These are phyloP conservation scores for Populus deltoides DNA, from an alignment of 345 rosid genomes.

Conservation along the genomic window DNA sequence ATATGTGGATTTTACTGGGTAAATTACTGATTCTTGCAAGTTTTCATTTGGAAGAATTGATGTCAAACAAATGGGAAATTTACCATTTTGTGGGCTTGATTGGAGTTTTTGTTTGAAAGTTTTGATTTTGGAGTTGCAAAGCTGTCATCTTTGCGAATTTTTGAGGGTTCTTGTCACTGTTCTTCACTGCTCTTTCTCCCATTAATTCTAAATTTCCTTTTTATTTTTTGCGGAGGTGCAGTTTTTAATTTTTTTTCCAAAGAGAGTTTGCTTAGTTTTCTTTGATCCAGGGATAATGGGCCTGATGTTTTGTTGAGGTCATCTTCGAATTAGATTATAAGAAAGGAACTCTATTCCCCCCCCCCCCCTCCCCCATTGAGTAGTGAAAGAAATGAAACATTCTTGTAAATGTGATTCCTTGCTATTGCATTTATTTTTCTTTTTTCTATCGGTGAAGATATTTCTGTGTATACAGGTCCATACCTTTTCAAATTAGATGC, in stretches of 20 bases:
- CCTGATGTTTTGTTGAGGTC: background rate
- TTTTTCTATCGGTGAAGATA: background rate
- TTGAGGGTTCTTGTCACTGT: background rate
- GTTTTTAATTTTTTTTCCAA: background rate
- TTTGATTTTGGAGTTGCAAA: background rate
- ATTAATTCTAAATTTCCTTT: background rate
- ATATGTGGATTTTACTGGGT: background rate
- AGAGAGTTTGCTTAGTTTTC: background rate
- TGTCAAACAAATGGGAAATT: background rate
- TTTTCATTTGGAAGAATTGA: background rate
- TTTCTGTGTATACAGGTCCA: background rate
- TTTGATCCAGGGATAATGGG: background rate
- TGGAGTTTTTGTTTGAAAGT: background rate
- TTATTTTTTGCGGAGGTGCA: background rate
- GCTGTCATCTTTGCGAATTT: constrained; percentile 3
- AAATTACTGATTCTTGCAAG: background rate
- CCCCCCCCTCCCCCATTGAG: background rate
- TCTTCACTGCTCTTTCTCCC: background rate
- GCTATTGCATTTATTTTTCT: background rate
- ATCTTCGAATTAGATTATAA: background rate
- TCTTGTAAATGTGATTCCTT: background rate
- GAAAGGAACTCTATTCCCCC: background rate
- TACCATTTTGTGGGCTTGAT: background rate
- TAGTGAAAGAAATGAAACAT: background rate
- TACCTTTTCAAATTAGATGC: background rate